These are phyloP conservation scores for Botrytis hyacinthi DNA, from an alignment of 2,329 filamentous ascomycete genomes.

Conservation along the genomic window DNA sequence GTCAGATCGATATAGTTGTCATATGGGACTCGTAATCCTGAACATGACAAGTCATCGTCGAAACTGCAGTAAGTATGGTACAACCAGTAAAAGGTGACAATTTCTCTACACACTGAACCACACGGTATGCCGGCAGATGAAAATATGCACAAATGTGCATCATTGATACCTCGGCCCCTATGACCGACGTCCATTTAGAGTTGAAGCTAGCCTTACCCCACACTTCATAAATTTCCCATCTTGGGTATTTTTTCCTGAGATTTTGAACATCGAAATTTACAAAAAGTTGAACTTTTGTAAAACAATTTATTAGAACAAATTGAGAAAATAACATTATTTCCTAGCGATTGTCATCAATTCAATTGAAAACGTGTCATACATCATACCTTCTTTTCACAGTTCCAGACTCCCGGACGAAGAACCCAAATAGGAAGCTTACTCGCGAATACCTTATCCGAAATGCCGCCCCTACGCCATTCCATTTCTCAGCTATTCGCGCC, in stretches of 20 bases:
- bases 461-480: slow-evolving; percentile 24
- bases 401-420: not conserved
- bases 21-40: not conserved
- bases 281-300: not conserved
- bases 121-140: not conserved
- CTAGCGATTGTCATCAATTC: not conserved
- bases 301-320: not conserved
- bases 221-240: slow-evolving; percentile 15
- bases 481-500: slow-evolving; percentile 29
- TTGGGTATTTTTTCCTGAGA: not conserved
- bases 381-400: not conserved
- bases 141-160: not conserved
- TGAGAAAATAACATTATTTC: not conserved
- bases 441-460: not conserved
- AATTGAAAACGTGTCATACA: not conserved
- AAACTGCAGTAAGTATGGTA: no score
- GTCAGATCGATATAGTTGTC: not conserved
- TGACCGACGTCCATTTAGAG: slow-evolving; percentile 16
- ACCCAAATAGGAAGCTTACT: not conserved
- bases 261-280: not conserved
- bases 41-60: not conserved
- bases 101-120: not conserved
- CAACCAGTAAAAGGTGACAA: no score
- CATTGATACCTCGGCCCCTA: not conserved
- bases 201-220: slow-evolving; percentile 20